Base-by-base conservation (phyloP, 306 rosid species). In the Myrica gale region DNA sequence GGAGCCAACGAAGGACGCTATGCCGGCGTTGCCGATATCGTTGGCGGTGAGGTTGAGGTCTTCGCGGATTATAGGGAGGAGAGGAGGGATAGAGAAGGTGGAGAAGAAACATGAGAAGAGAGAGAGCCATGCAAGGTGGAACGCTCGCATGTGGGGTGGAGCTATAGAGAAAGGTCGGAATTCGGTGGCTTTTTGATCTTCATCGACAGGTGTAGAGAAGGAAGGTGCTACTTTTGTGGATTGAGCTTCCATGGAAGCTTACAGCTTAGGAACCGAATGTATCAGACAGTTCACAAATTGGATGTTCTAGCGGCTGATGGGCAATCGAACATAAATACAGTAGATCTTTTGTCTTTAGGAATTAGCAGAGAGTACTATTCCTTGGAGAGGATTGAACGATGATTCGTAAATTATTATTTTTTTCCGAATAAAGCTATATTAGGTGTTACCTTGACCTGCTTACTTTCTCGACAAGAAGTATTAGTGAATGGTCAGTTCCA, bases 21-120 rank as follows among this genome's bases (percentile, higher is more conserved):
- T 56, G 72, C 84, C 89, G 13, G 89, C 88, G 21, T 20, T 23
- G 65, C 84, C 75, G 3, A 79, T 78, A 74, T 89, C 85, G 0
- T 82, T 7, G 21, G 81, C 73, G 50, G 89, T 77, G 80, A 89
- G 88, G 67, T 75, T 73, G 78, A 89, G 91, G 82, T 89, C 86
- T 1, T 51, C 4, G 8, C 86, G 87, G 80, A 89, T 87, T 73
- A 87, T 67, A 43, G 89, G 80, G 39, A 83, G 37, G 80, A 87
- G 91, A 9, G 91, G 91, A 23, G 91, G 91, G 83, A 89, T 85
- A 68, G 88, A 82, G 82, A 89, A 89, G 76, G 93, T 85, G 76
- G 89, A 75, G 90, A 89, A 89, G 84, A 87, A 87, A 78, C 83
- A 83, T 4, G 87, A 78, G 84, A 89, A 89, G 53, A 89, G 89